Percentiles rank a stretch among this genome's conserved stretches.
Conservation (phyloP, 495 filamentous ascomycete genomes). For the Xylaria nigripes region DNA sequence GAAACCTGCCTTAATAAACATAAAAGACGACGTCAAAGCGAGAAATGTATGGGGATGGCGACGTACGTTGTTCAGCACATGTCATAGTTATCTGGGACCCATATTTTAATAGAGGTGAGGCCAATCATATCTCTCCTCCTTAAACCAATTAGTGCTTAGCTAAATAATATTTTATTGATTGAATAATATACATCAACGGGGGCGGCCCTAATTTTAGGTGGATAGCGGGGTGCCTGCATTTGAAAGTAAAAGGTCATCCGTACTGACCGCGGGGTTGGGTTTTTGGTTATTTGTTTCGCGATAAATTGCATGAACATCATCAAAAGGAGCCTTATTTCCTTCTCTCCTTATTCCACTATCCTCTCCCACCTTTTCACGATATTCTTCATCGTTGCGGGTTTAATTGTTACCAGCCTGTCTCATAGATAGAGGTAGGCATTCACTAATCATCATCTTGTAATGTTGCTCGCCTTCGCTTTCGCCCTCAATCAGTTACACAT, state of each 20-base stretch:
- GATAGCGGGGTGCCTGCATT: not conserved
- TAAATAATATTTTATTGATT: not conserved
- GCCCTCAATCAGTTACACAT: too few relatives aligned
- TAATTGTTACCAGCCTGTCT: not conserved
- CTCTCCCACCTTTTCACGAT: not conserved
- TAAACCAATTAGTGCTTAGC: not conserved
- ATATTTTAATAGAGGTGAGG: not conserved
- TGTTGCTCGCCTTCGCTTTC: too few relatives aligned
- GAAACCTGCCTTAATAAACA: too few relatives aligned
- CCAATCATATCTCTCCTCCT: not conserved
- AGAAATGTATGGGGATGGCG: not conserved
- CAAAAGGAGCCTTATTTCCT: not conserved
- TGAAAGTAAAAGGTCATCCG: not conserved
- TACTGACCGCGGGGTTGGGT: not conserved
- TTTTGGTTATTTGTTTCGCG: not conserved
- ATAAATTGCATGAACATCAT: not conserved
- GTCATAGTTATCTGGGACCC: not conserved
- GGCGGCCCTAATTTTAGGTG: not conserved
- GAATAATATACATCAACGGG: not conserved
- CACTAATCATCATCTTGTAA: too few relatives aligned
- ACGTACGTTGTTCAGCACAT: conserved; percentile 7
- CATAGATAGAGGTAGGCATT: not conserved
- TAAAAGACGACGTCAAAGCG: not conserved
- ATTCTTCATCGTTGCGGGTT: not conserved
- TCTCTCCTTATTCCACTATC: not conserved